Evolutionary conservation across 352 stramenopile species (phyloP).

Genomic region (Globisporangium viniferum): DNA sequence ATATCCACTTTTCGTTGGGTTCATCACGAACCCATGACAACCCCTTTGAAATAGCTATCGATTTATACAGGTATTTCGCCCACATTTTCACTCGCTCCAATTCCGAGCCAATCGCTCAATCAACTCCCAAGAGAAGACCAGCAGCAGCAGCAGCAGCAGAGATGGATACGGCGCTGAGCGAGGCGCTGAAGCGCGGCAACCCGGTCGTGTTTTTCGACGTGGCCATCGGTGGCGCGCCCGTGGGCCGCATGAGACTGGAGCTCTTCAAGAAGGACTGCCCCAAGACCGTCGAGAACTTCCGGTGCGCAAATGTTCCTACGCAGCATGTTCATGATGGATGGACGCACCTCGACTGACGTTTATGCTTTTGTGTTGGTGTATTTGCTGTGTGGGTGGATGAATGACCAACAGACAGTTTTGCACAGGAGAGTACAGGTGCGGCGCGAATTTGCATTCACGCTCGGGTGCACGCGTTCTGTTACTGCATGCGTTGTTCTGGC

Average conservation of each 20-base stretch:
- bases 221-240: slow-evolving; percentile 78
- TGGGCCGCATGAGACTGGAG: slow-evolving; percentile 93
- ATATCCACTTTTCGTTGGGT: neutral
- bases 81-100: neutral
- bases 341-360: neutral
- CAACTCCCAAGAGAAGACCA: neutral
- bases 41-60: neutral
- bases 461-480: neutral
- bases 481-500: neutral
- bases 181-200: slow-evolving; percentile 92
- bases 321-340: neutral
- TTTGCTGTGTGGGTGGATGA: slow-evolving; percentile 1
- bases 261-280: slow-evolving; percentile 95
- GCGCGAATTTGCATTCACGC: slow-evolving; percentile 14
- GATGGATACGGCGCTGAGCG: slow-evolving; percentile 87
- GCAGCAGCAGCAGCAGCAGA: slow-evolving; percentile 1
- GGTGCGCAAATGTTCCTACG: slow-evolving; percentile 20
- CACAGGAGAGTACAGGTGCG: slow-evolving; percentile 94
- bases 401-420: slow-evolving; percentile 87
- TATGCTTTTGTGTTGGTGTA: slow-evolving; percentile 1
- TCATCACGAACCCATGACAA: neutral
- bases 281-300: slow-evolving; percentile 97
- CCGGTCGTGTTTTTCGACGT: slow-evolving; percentile 96
- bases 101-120: neutral
- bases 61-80: neutral